Base-by-base conservation (phyloP, 2,329 filamentous ascomycete species). In the Botrytis byssoidea region DNA sequence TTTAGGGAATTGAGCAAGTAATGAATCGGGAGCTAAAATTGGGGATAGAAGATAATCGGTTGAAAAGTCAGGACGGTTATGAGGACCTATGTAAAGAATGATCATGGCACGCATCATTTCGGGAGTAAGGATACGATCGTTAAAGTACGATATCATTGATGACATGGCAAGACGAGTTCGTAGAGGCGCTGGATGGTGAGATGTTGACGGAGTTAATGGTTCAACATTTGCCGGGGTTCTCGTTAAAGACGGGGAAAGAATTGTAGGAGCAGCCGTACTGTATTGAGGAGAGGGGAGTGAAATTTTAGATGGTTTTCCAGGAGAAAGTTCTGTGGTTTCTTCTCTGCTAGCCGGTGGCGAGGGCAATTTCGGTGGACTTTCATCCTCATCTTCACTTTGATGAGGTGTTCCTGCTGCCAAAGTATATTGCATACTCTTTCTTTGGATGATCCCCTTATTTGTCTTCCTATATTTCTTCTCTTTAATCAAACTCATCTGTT, bases 51-150 rank as follows among this genome's bases (percentile, higher is more conserved):
- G 88, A 81, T 94, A 98, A 82, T 99, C 95, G 10, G 93, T 93
- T 42, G 90, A 90, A 82, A 99, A 98, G 81, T 98, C 94, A 0
- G 96, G 96, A 0, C 95, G 91, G 82, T 96, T 93, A 81, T 98
- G 93, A 0, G 95, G 94, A 0, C 96, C 96, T 72, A 99, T 93
- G 82, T 99, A 99, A 6, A 99, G 86, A 77, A 99, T 97, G 77
- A 99, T 97, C 95, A 99, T 98, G 76, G 95, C 94, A 46, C 96
- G 92, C 92, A 98, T 98, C 94, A 98, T 97, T 83, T 99, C 96
- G 0, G 96, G 95, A 0, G 94, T 95, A 22, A 99, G 87, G 42
- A 99, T 93, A 42, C 96, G 92, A 82, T 99, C 96, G 82, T 97
- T 96, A 82, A 98, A 97, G 83, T 98, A 98, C 0, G 95, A 98